phyloP scores from a whole-genome alignment of 2,329 filamentous ascomycete genomes.

The Pseudocercospora ulei region DNA sequence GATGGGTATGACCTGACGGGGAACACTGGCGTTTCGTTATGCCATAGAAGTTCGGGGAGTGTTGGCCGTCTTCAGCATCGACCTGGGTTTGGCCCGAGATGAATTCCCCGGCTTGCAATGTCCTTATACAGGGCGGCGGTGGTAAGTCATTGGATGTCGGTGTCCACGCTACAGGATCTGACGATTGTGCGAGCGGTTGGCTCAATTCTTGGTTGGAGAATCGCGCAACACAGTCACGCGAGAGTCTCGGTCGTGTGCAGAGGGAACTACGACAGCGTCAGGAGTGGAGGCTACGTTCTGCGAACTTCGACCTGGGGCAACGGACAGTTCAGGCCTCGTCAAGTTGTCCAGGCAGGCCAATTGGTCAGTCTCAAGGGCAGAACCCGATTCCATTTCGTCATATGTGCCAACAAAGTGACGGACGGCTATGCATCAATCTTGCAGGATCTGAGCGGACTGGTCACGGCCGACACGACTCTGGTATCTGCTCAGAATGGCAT shows the following conservation, averaged over 20 bases:
- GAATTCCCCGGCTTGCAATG: slow-evolving; percentile 8
- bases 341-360: slow-evolving; percentile 15
- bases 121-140: slow-evolving; percentile 20
- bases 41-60: neutral
- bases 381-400: slow-evolving; percentile 23
- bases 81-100: slow-evolving; percentile 1
- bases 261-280: slow-evolving; percentile 22
- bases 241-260: slow-evolving; percentile 25
- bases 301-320: slow-evolving; percentile 24
- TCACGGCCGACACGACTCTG: slow-evolving; percentile 18
- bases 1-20: neutral
- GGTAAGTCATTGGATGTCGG: slow-evolving; percentile 11
- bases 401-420: slow-evolving; percentile 25
- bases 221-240: slow-evolving; percentile 21
- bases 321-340: slow-evolving; percentile 21
- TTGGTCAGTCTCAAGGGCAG: slow-evolving; percentile 4
- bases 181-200: slow-evolving; percentile 20
- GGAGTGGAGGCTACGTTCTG: slow-evolving; percentile 17
- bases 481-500: slow-evolving; percentile 26
- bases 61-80: neutral
- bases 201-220: slow-evolving; percentile 24
- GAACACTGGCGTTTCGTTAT: neutral
- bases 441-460: slow-evolving; percentile 14
- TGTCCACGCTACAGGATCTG: neutral
- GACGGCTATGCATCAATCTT: slow-evolving; percentile 15